Base-by-base conservation (phyloP, 805 yeast genomes). In the Sugiyamaella valdiviana region DNA sequence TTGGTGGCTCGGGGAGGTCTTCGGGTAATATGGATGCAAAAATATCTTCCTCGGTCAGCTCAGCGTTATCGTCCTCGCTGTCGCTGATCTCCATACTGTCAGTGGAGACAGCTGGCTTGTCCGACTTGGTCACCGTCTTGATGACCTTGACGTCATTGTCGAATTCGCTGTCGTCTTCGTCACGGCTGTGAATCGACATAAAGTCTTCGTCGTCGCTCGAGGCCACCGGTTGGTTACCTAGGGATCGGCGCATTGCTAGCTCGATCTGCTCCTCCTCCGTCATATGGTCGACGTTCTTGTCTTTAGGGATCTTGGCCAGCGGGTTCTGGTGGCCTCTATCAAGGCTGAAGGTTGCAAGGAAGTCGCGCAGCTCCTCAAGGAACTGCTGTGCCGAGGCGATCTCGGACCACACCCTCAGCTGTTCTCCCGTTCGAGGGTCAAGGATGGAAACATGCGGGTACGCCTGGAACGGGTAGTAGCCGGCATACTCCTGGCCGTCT, bases 391-490 rank as follows among this genome's bases (percentile, higher is more conserved):
- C 71, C 16, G 69, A 68, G 0, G 95, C 95, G 1, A 79, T 82
- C 24, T 66, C 67, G 16, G 73, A 69, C 96, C 97, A 93, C 46
- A 73, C 73, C 56, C 77, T 76, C 48, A 88, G 76, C 51, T 95
- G 74, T 66, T 93, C 99, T 19, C 98, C 98, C 0, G 99, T 93
- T 63, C 90, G 79, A 1, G 99, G 97, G 61, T 93, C 99, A 44
- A 93, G 63, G 36, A 93, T 85, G 1, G 96, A 85, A 38, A 93
- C 81, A 63, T 93, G 97, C 1, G 99, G 99, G 62, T 70, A 83
- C 20, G 75, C 77, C 20, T 74, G 76, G 41, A 85, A 74, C 2
- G 83, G 82, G 63, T 93, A 90, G 59, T 85, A 83, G 53, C 83
- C 81, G 16, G 74, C 58, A 63, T 87, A 93, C 51, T 74, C 76